Evolutionary conservation across 2,329 filamentous ascomycete species (phyloP).

Genomic region (Corynespora cassiicola): DNA sequence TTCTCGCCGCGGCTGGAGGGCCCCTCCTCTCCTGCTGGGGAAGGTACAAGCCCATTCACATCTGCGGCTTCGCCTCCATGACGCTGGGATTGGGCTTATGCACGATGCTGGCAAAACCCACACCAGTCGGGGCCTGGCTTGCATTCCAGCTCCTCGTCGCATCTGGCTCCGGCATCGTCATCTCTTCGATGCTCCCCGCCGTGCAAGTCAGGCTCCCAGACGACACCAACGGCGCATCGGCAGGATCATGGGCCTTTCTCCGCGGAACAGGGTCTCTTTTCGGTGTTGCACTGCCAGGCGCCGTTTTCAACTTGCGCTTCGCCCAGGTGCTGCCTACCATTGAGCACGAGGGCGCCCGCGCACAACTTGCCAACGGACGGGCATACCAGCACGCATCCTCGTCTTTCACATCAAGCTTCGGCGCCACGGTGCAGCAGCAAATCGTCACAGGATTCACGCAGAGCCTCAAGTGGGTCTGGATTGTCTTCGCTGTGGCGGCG

Average conservation of each 20-base stretch:
- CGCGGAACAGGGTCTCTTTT: conserved; percentile 35
- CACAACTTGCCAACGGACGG: conserved; percentile 22
- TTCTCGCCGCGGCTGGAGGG: conserved; percentile 27
- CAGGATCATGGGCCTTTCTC: conserved; percentile 37
- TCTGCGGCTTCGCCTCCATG: conserved; percentile 27
- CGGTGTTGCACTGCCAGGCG: conserved; percentile 35
- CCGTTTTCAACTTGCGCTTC: conserved; percentile 37
- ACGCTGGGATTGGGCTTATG: conserved; percentile 27
- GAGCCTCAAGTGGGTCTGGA: conserved; percentile 47
- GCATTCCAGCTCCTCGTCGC: conserved; percentile 31
- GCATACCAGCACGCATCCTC: conserved; percentile 35
- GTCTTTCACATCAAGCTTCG: conserved; percentile 26
- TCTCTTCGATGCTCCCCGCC: conserved; percentile 35
- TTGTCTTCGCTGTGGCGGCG: conserved; percentile 41
- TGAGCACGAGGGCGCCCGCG: conserved; percentile 6
- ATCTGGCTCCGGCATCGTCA: conserved; percentile 30
- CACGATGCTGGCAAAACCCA: conserved; percentile 16
- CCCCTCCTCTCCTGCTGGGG: conserved; percentile 27
- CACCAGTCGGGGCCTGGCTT: conserved; percentile 22
- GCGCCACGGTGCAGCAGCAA: conserved; percentile 19
- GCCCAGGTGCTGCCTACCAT: conserved; percentile 16
- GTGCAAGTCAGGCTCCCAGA: conserved; percentile 36
- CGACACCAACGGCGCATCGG: conserved; percentile 20
- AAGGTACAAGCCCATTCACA: conserved; percentile 35
- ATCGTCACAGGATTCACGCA: conserved; percentile 43